Evolutionary conservation across 2,329 filamentous ascomycete genomes (phyloP), one percentile per base, ranked within the genome.

Genomic region (Hypocrella siamensis): DNA sequence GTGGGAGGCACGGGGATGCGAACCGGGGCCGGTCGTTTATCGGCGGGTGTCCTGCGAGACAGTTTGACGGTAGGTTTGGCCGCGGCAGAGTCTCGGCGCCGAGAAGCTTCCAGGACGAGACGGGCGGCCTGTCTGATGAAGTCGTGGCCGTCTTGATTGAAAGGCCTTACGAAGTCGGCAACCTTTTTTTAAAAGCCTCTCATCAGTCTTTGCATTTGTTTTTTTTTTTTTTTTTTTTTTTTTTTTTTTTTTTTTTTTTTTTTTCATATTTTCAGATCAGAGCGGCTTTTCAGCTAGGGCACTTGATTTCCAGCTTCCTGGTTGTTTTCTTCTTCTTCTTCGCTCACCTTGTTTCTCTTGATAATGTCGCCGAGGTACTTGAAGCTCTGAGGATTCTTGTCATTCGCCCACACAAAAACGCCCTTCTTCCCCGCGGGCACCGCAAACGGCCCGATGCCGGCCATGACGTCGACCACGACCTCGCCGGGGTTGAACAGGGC

Each of bases 401-500:
- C 90, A 56, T 96, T 98, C 25, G 86, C 90, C 76, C 82, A 93
- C 14, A 94, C 86, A 45, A 96, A 93, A 18, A 92, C 82, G 25
- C 73, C 75, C 53, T 80, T 88, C 60, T 81, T 92, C 12, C 83
- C 90, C 0, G 88, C 85, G 0, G 90, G 90, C 4, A 93, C 67
- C 16, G 88, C 86, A 53, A 98, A 98, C 0, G 90, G 90, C 0
- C 90, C 90, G 31, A 98, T 86, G 27, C 90, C 90, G 1, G 86
- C 88, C 88, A 96, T 98, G 41, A 94, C 79, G 54, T 98, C 90
- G 58, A 79, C 90, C 2, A 96, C 81, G 4, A 85, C 85, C 48
- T 96, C 81, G 25, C 90, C 86, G 6, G 79, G 74, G 34, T 72
- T 60, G 61, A 96, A 94, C 33, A 77, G 58, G 32, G 67, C 61